Conservation (phyloP, 805 yeast genomes). For the Isabelozyma heimii region DNA sequence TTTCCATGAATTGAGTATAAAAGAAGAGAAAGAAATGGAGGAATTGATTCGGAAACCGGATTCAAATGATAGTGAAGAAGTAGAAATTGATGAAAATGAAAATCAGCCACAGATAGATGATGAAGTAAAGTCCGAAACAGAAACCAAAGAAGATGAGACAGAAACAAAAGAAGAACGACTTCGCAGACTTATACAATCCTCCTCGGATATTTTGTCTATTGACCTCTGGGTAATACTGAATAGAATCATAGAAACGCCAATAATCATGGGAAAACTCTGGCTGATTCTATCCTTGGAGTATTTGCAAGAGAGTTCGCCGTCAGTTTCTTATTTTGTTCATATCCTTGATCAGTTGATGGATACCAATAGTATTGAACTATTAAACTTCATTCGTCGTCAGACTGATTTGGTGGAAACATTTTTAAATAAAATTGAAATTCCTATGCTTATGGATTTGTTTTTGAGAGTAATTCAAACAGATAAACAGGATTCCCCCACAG, state of each 20-base stretch:
- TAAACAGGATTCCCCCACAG: constrained; percentile 85
- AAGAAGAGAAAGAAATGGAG: constrained; percentile 19
- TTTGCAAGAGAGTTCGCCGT: constrained; percentile 35
- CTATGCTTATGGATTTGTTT: constrained; percentile 90
- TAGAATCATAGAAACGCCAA: constrained; percentile 40
- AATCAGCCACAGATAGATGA: constrained; percentile 2
- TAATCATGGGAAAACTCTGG: constrained; percentile 41
- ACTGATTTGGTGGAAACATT: constrained; percentile 74
- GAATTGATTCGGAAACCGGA: constrained; percentile 9
- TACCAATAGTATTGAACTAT: constrained; percentile 55
- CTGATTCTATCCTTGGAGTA: constrained; percentile 30
- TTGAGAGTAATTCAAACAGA: constrained; percentile 90
- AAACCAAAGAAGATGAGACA: constrained; percentile 11
- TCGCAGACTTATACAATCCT: constrained; percentile 35
- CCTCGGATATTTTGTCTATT: constrained; percentile 39
- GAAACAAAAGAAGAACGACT: constrained; percentile 32
- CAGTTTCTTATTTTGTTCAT: constrained; percentile 47
- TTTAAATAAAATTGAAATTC: constrained; percentile 83
- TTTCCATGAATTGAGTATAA: constrained; percentile 28
- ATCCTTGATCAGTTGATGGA: constrained; percentile 85
- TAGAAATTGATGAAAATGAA: neutral
- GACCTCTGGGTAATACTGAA: constrained; percentile 44
- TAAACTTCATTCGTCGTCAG: constrained; percentile 66
- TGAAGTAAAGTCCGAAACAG: constrained; percentile 8
- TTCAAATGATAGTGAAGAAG: constrained; percentile 4